A percentile compares a stretch with the other conserved stretches of the same genome.
Evolutionary conservation across 2,329 filamentous ascomycete genomes (phyloP).

Genomic region (Nemania diffusa): DNA sequence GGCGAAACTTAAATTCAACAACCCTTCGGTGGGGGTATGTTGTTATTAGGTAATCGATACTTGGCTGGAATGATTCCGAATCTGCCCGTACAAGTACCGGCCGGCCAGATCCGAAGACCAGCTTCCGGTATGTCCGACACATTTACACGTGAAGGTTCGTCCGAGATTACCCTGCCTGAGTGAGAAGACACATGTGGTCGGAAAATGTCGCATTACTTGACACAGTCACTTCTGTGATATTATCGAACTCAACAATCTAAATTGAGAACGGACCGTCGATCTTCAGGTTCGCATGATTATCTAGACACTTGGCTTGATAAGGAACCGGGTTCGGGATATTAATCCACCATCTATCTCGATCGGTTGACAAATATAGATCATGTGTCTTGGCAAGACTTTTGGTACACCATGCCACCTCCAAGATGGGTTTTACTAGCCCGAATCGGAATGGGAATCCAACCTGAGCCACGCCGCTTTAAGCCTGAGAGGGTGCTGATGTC

Average conservation of each 20-base stretch:
- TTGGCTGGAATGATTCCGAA: constrained; percentile 8
- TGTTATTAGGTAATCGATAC: neutral
- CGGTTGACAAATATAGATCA: constrained; percentile 30
- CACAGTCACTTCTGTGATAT: neutral
- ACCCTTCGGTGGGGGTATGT: neutral
- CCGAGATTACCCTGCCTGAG: neutral
- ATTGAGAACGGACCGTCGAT: neutral
- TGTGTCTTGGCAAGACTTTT: neutral
- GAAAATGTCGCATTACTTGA: neutral
- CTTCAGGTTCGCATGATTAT: neutral
- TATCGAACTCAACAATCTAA: neutral
- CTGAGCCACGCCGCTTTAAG: no score
- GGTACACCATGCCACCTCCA: neutral
- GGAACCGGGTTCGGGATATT: neutral
- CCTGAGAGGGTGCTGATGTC: no score
- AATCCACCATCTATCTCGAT: neutral
- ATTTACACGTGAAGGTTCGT: neutral
- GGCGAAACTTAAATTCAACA: neutral
- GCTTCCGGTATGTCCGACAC: neutral
- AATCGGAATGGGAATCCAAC: no score
- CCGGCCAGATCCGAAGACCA: constrained; percentile 1
- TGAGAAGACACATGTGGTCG: neutral
- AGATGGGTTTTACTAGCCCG: no score
- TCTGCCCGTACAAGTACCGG: neutral
- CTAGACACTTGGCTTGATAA: neutral